Evolutionary conservation across 2,329 filamentous ascomycete species (phyloP).

Genomic region (Xylariomycetidae sp.): DNA sequence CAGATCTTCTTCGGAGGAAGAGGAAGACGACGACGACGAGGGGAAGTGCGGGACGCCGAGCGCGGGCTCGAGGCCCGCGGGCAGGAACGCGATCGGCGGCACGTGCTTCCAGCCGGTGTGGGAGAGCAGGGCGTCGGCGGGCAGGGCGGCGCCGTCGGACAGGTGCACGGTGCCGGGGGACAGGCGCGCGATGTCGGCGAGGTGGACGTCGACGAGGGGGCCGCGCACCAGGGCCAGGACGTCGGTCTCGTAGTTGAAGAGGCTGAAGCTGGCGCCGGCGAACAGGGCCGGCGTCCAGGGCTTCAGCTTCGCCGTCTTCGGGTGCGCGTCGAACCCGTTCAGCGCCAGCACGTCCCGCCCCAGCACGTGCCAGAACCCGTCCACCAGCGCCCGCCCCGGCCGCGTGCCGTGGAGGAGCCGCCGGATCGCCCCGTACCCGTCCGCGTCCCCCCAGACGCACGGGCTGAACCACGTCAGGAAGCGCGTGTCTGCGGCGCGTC

Average conservation of each 20-base stretch:
- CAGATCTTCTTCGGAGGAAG: too few relatives aligned
- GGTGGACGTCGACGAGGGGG: slow-evolving; percentile 46
- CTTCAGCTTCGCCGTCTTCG: slow-evolving; percentile 47
- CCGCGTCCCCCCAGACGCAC: slow-evolving; percentile 63
- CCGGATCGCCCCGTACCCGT: slow-evolving; percentile 50
- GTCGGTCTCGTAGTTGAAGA: slow-evolving; percentile 52
- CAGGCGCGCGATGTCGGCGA: slow-evolving; percentile 49
- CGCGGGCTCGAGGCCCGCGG: slow-evolving; percentile 33
- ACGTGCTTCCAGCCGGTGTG: slow-evolving; percentile 51
- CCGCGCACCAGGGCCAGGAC: slow-evolving; percentile 51
- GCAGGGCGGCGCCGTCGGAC: slow-evolving; percentile 33
- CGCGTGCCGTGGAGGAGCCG: slow-evolving; percentile 51
- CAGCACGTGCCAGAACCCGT: slow-evolving; percentile 53
- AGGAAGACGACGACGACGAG: too few relatives aligned
- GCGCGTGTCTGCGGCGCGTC: slow-evolving; percentile 49
- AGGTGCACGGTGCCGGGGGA: slow-evolving; percentile 37
- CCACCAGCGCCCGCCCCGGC: slow-evolving; percentile 50
- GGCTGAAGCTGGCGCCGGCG: slow-evolving; percentile 50
- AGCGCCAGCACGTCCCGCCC: slow-evolving; percentile 47
- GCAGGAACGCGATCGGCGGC: slow-evolving; percentile 37
- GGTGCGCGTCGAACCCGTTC: slow-evolving; percentile 49
- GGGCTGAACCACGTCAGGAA: slow-evolving; percentile 69
- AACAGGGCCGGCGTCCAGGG: slow-evolving; percentile 47
- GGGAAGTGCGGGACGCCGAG: slow-evolving; percentile 38
- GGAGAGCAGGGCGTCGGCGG: slow-evolving; percentile 46